phyloP scores from a whole-genome alignment of 2,329 filamentous ascomycete genomes.

The Sphaerulina vaccinii region DNA sequence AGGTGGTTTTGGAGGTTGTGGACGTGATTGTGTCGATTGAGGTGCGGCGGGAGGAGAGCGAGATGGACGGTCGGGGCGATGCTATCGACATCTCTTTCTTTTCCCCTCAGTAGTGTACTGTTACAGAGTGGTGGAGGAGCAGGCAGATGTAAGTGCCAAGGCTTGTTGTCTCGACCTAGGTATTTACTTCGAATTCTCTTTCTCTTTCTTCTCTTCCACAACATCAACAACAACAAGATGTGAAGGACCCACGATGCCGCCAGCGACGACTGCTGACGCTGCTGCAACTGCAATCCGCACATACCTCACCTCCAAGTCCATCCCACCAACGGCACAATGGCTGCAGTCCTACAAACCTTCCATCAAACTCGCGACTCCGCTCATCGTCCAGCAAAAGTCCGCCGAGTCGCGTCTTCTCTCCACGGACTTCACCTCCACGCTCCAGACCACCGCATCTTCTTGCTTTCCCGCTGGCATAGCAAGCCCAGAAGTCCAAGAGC shows the following conservation, averaged over 20 bases:
- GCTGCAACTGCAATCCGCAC: conserved; percentile 16
- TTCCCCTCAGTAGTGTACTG: neutral
- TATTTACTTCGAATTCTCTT: conserved; percentile 1
- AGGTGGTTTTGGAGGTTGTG: conserved; percentile 33
- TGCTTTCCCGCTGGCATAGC: conserved; percentile 60
- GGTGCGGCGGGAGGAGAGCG: conserved; percentile 66
- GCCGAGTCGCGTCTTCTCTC: conserved; percentile 77
- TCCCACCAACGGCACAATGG: conserved; percentile 60
- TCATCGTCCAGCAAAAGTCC: conserved; percentile 73
- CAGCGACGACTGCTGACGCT: conserved; percentile 1
- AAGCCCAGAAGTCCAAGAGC: conserved; percentile 55
- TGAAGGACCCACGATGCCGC: conserved; percentile 16
- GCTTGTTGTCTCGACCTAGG: neutral
- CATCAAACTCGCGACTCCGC: conserved; percentile 56
- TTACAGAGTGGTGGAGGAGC: neutral
- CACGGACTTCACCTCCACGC: conserved; percentile 68
- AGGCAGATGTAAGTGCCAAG: neutral
- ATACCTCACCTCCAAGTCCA: conserved; percentile 32
- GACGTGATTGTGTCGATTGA: conserved; percentile 58
- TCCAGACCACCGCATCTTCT: conserved; percentile 44
- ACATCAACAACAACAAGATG: conserved; percentile 14
- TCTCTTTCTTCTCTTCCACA: neutral
- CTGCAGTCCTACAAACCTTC: conserved; percentile 61
- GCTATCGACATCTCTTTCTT: conserved; percentile 55
- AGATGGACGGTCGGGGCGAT: conserved; percentile 60